Base-by-base conservation (phyloP, 2,329 filamentous ascomycete species). In the Aspergillus sp. region DNA sequence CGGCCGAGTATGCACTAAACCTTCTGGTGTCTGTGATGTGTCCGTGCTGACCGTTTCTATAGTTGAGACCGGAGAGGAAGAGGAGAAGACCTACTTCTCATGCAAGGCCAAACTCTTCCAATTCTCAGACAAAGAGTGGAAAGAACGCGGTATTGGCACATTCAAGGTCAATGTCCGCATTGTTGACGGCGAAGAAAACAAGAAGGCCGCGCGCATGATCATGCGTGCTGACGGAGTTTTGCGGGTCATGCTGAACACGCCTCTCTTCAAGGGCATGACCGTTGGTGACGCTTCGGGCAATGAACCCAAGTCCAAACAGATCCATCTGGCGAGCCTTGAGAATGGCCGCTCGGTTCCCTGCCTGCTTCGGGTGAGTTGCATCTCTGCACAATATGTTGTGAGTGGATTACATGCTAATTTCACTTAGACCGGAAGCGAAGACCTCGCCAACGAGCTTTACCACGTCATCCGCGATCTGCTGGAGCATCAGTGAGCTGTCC, bases 211-310 rank as follows among this genome's bases (percentile, higher is more conserved):
- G 20, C 87, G 93, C 40, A 82, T 97, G 59, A 82, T 97, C 55
- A 91, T 96, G 85, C 87, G 93, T 16, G 90, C 95, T 60, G 92
- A 96, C 65, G 90, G 91, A 54, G 94, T 90, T 1, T 85, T 92
- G 64, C 84, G 90, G 19, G 85, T 97, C 49, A 86, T 96, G 56
- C 78, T 97, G 47, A 97, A 97, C 73, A 90, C 88, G 1, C 84
- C 86, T 1, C 80, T 97, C 53, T 82, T 90, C 54, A 87, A 89
- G 52, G 83, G 85, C 4, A 88, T 95, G 82, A 84, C 84, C 42
- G 90, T 95, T 65, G 86, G 90, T 54, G 84, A 91, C 56, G 66
- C 73, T 4, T 68, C 72, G 38, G 82, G 82, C 45, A 73, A 75
- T 47, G 88, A 87, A 62, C 85, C 89, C 26, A 84, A 82, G 40